phyloP scores from a whole-genome alignment of 768 basidiomycete species.

The Terana coerulea region DNA sequence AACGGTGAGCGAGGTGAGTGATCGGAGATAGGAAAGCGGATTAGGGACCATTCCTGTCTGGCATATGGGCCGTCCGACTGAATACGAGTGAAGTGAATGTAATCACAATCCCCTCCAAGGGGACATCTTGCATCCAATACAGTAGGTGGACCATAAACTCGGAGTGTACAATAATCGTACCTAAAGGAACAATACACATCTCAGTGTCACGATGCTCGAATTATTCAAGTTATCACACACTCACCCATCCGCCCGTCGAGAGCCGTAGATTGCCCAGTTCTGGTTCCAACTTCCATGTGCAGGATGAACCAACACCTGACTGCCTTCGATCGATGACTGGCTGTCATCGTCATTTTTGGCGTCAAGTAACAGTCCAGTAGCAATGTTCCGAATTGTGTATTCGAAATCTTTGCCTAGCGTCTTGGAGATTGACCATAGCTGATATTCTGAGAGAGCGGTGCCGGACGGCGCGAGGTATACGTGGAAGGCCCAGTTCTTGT shows the following conservation, averaged over 20 bases:
- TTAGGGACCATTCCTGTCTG: not conserved
- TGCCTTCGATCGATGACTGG: too few relatives aligned
- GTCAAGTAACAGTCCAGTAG: not conserved
- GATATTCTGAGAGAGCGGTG: not conserved
- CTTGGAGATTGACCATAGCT: not conserved
- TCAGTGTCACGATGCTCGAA: too few relatives aligned
- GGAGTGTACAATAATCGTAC: not conserved
- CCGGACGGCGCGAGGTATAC: not conserved
- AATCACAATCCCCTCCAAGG: not conserved
- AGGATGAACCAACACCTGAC: too few relatives aligned
- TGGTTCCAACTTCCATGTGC: not conserved
- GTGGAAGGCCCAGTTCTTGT: not conserved
- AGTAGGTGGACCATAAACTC: not conserved
- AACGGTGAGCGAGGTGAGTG: not conserved
- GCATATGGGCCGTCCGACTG: not conserved
- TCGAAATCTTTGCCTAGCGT: not conserved
- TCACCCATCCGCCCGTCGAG: not conserved
- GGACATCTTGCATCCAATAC: not conserved
- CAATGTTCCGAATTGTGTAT: constrained; percentile 1
- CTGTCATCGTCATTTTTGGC: too few relatives aligned
- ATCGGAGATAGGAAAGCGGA: not conserved
- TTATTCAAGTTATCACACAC: not conserved
- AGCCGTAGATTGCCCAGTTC: not conserved
- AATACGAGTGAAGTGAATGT: not conserved
- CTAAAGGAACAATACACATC: too few relatives aligned